Base-by-base conservation (phyloP, 352 stramenopile species). In the Phytophthora sojae region DNA sequence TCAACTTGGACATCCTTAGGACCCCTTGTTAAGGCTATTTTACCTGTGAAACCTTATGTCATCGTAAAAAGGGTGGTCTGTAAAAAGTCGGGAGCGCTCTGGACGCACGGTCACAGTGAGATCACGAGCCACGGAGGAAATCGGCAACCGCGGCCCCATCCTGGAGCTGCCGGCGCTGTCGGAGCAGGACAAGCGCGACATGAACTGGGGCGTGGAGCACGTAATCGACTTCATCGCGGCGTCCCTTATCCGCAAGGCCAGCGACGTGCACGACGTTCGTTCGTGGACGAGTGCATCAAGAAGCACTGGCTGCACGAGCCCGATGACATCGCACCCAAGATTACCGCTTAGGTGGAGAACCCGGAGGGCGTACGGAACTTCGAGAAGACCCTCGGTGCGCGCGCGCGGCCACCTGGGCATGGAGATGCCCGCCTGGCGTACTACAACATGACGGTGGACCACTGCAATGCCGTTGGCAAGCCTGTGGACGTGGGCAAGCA, bases 271-370 rank as follows among this genome's bases (percentile, higher is more conserved):
- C 53, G 83, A 97, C 86, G 95, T 32, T 61, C 69, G 25, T 98
- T 98, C 53, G 95, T 98, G 15, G 91, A 90, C 19, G 64, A 86
- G 8, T 93, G 86, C 60, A 73, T 94, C 32, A 53, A 79, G 44
- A 94, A 94, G 69, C 79, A 96, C 77, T 86, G 79, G 71, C 7
- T 67, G 30, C 42, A 71, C 56, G 21, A 81, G 39, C 81, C 72
- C 55, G 81, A 71, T 60, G 87, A 96, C 90, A 94, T 96, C 15
- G 75, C 95, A 5, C 90, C 97, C 6, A 91, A 98, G 75, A 99
- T 99, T 76, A 98, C 99, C 73, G 97, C 93, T 69, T 99, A 99
- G 80, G 98, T 99, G 73, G 96, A 99, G 79, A 98, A 98, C 82
- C 81, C 98, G 21, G 91, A 98, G 65, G 89, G 89, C 14, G 79